Percentiles rank a stretch among this genome's conserved stretches.
Conservation (phyloP, 257 asterid genomes). For the Haberlea rhodopensis region DNA sequence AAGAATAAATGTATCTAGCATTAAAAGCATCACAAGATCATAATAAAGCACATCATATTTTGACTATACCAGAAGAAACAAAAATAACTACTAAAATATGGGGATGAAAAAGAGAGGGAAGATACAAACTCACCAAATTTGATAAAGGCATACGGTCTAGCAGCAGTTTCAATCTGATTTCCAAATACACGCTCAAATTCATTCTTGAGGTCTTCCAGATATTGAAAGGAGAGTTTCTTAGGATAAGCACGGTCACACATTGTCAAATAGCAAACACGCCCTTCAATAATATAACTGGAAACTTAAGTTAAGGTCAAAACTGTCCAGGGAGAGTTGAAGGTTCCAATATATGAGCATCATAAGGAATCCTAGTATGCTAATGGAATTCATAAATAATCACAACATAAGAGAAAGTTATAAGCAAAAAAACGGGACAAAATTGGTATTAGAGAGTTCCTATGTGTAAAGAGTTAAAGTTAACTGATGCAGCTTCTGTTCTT, state of each 20-base stretch:
- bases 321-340: not conserved
- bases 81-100: not conserved
- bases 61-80: constrained; percentile 18
- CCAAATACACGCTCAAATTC: constrained; percentile 86
- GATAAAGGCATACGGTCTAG: constrained; percentile 95
- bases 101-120: constrained; percentile 10
- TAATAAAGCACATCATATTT: not conserved
- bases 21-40: constrained; percentile 20
- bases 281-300: constrained; percentile 83
- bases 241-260: constrained; percentile 96
- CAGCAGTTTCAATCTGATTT: constrained; percentile 94
- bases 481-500: constrained; percentile 3
- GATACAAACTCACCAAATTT: constrained; percentile 66
- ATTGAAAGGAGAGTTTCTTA: constrained; percentile 89
- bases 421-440: constrained; percentile 1
- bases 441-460: constrained; percentile 2
- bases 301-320: constrained; percentile 47
- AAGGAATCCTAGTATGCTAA: constrained; percentile 5
- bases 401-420: not conserved
- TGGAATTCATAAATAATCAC: constrained; percentile 1
- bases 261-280: constrained; percentile 86
- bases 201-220: constrained; percentile 89
- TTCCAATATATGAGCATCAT: not conserved
- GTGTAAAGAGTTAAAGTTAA: not conserved
- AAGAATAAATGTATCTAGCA: constrained; percentile 80